Evolutionary conservation across 345 rosid genomes (phyloP), one percentile per base, ranked within the genome.

Genomic region (Linum trigynum): DNA sequence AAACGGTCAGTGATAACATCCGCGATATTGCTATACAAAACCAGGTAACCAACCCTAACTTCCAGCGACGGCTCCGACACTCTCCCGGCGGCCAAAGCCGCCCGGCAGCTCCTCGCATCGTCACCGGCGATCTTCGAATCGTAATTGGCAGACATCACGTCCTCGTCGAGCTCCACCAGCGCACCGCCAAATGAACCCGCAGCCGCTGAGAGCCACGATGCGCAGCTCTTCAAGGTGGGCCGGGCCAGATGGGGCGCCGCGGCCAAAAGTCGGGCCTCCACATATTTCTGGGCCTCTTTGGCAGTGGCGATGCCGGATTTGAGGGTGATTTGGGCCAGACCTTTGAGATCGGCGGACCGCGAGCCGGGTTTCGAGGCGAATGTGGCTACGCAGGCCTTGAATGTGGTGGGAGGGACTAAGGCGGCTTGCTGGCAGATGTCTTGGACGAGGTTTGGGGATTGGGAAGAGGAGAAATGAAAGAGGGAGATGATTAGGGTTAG

Each of bases 81-180:
- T 37, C 45, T 61, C 5, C 14, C 59, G 2, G 17, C 7, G 6
- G 56, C 37, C 56, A 73, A 4, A 9, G 16, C 38, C 1, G 39
- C 16, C 7, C 35, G 53, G 38, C 76, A 73, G 0, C 0, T 3
- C 2, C 8, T 5, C 5, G 71, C 75, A 48, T 68, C 57, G 32
- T 72, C 75, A 12, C 67, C 70, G 37, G 64, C 75, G 7, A 57
- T n/a, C 38, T 37, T 66, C 2, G 57, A 58, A 38, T 72, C 75
- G 14, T 67, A 66, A 10, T 57, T 72, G 5, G 75, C 75, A 9
- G 64, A 12, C 9, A 5, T 0, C 5, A 37, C 1, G 67, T 72
- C 71, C 12, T 55, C 75, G 5, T 72, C 71, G 4, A 72, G 3
- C 55, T 72, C 71, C 3, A 0, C 1, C 15, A 16, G 15, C 14